Conservation (phyloP, 2,329 filamentous ascomycete genomes). For the Coniochaeta pulveracea region DNA sequence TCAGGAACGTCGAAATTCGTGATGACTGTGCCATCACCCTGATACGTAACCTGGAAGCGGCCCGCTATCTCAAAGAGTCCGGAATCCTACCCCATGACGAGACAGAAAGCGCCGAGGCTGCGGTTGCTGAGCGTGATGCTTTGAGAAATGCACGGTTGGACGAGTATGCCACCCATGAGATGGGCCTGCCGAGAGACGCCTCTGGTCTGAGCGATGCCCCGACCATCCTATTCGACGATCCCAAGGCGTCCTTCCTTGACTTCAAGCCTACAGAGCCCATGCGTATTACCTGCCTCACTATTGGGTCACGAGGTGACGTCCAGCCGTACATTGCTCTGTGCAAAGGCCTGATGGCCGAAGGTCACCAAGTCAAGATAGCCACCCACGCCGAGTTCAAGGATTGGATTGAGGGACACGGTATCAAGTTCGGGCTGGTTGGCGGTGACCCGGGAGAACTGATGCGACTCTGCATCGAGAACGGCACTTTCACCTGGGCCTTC, state of each 20-base stretch:
- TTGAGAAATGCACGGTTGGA: conserved; percentile 61
- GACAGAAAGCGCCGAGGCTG: conserved; percentile 58
- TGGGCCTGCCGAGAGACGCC: conserved; percentile 33
- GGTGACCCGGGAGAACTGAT: conserved; percentile 92
- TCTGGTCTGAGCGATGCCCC: conserved; percentile 45
- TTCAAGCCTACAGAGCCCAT: conserved; percentile 78
- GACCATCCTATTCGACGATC: conserved; percentile 81
- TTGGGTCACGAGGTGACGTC: conserved; percentile 90
- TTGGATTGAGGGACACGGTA: conserved; percentile 88
- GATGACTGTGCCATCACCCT: conserved; percentile 85
- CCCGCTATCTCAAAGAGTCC: conserved; percentile 59
- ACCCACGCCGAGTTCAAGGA: conserved; percentile 82
- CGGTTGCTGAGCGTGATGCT: conserved; percentile 70
- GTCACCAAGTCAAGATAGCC: conserved; percentile 77
- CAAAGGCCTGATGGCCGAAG: conserved; percentile 79
- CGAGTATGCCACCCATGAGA: conserved; percentile 37
- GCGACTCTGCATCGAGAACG: conserved; percentile 91
- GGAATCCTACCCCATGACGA: conserved; percentile 57
- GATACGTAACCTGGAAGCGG: conserved; percentile 63
- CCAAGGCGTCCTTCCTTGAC: conserved; percentile 75
- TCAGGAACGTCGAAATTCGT: conserved; percentile 61
- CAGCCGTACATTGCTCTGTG: conserved; percentile 96
- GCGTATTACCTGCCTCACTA: conserved; percentile 85
- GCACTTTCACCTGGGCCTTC: conserved; percentile 92
- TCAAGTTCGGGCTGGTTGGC: conserved; percentile 79